phyloP scores from a whole-genome alignment of 1,284 basidiomycete genomes.

The Coriolopsis trogii region DNA sequence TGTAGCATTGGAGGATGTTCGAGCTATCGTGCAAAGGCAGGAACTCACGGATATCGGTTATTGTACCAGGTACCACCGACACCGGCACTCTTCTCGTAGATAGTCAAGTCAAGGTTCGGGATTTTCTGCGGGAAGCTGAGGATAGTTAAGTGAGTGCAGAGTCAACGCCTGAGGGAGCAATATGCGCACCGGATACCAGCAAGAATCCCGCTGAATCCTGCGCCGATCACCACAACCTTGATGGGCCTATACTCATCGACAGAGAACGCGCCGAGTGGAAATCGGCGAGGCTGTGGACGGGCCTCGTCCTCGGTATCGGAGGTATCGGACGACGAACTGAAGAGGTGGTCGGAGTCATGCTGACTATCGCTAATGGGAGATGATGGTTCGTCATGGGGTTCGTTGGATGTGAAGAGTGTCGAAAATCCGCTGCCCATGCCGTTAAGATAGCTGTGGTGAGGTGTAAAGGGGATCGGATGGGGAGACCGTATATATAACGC shows the following conservation, averaged over 20 bases:
- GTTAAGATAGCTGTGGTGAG: too few species aligned
- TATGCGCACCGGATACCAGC: slow-evolving; percentile 53
- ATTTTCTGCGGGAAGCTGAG: slow-evolving; percentile 55
- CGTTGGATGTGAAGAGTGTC: too few species aligned
- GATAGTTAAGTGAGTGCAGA: not conserved
- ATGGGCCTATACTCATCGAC: slow-evolving; percentile 53
- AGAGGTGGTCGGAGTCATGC: too few species aligned
- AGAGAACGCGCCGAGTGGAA: slow-evolving; percentile 36
- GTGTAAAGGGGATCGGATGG: too few species aligned
- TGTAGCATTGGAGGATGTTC: too few species aligned
- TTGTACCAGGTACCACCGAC: slow-evolving; percentile 63
- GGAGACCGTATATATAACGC: too few species aligned
- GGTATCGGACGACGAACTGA: too few species aligned
- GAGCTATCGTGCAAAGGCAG: not conserved
- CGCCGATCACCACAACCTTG: slow-evolving; percentile 53
- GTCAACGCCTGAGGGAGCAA: not conserved
- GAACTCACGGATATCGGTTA: slow-evolving; percentile 40
- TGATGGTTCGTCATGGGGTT: too few species aligned
- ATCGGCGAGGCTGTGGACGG: too few species aligned
- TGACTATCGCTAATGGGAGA: too few species aligned
- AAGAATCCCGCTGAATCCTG: slow-evolving; percentile 56
- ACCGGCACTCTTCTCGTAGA: slow-evolving; percentile 61
- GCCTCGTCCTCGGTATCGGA: too few species aligned
- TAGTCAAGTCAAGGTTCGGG: slow-evolving; percentile 53
- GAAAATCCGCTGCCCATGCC: too few species aligned